These are phyloP conservation scores for Graphilbum sp. DNA, from an alignment of 2,329 filamentous ascomycete species.

Conservation along the genomic window DNA sequence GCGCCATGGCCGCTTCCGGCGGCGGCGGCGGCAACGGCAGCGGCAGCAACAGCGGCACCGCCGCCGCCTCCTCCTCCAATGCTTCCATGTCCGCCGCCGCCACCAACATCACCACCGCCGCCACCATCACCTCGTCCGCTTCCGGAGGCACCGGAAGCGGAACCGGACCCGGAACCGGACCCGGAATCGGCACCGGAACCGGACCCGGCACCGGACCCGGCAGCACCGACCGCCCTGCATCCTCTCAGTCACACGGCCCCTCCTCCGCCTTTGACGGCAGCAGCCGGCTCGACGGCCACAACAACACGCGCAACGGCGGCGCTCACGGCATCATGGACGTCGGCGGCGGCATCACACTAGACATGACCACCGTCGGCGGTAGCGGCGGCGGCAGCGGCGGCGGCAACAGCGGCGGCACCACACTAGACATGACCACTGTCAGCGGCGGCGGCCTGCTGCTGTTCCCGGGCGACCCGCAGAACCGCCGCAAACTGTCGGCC, in stretches of 20 bases:
- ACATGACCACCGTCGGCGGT: too few species aligned
- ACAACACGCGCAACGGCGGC: too few species aligned
- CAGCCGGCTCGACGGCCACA: not conserved
- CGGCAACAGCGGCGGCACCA: not conserved
- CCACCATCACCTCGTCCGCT: not conserved
- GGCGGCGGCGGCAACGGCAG: not conserved
- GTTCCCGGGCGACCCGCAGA: constrained; percentile 1
- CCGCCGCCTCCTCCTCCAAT: not conserved
- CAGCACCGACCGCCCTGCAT: not conserved
- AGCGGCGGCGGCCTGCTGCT: constrained; percentile 5
- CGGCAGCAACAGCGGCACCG: not conserved
- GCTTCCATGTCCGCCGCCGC: constrained; percentile 5
- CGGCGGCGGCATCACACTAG: too few species aligned
- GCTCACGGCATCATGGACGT: too few species aligned
- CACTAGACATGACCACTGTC: constrained; percentile 6
- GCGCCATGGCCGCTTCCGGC: constrained; percentile 6
- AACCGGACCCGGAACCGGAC: too few species aligned
- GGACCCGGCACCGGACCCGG: too few species aligned
- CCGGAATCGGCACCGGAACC: too few species aligned
- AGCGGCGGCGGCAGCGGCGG: constrained; percentile 3
- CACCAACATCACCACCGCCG: constrained; percentile 3
- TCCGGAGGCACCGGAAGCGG: not conserved
- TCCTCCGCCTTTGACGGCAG: not conserved
- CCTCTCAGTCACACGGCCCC: not conserved
- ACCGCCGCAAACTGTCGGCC: constrained; percentile 36